Base-by-base conservation (phyloP, 1,284 basidiomycete species). In the Pseudozyma pruni region DNA sequence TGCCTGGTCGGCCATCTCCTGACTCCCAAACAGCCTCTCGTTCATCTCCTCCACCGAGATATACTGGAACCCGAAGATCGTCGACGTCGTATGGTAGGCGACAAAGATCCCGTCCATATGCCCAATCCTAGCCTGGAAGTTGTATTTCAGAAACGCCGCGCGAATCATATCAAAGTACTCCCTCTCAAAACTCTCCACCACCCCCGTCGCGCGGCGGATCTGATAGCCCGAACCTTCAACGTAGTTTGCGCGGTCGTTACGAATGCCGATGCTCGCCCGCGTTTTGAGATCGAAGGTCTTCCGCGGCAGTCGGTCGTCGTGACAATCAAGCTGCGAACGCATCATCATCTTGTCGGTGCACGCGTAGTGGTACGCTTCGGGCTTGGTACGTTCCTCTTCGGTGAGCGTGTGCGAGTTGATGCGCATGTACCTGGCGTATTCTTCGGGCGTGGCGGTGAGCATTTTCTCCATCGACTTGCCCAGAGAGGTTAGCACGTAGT, bases 221-320 rank as follows among this genome's bases (percentile, higher is more conserved):
- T 80, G 80, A 38, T 83, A 83, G 32, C 82, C 82, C 1, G 72
- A 74, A 0, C 75, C 74, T 41, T 83, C 81, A 83, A 89, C 86
- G 78, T 89, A 91, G 81, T 98, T 98, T 47, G 92, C 86, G 9
- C 91, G 84, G 83, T 98, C 94, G 76, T 91, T 85, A 6, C 95
- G 89, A 44, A 98, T 89, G 1, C 92, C 89, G 32, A 92, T 84
- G 33, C 89, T 90, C 0, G 94, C 94, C 37, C 94, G 88, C 0
- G 95, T 98, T 84, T 98, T 98, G 83, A 98, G 90, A 80, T 98
- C 95, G 74, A 98, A 98, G 0, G 95, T 90, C 23, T 89, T 90
- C 1, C 93, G 92, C 1, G 94, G 94, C 17, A 98, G 84, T 29
- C 91, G 87, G 32, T 84, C 76, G 78, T 98, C 91, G 1, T 88